A percentile compares a stretch with the other conserved stretches of the same genome.
phyloP scores from a whole-genome alignment of 305 asterid genomes.

The Rubia occidens region DNA sequence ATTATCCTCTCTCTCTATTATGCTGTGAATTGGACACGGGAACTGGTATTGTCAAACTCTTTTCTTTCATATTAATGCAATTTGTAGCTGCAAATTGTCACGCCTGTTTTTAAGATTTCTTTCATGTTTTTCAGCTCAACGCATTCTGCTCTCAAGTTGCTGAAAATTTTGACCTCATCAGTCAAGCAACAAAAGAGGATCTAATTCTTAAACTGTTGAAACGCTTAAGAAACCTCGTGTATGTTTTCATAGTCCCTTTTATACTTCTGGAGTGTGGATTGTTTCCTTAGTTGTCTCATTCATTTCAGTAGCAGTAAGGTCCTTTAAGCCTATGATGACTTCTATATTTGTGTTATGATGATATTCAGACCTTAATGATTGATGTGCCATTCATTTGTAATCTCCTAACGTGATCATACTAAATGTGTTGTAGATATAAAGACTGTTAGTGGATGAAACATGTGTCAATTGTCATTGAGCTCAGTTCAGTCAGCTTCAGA shows the following conservation, averaged over 20 bases:
- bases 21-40: conserved; percentile 86
- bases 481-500: neutral
- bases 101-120: conserved; percentile 20
- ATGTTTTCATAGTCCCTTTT: conserved; percentile 33
- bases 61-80: neutral
- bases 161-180: conserved; percentile 38
- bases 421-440: conserved; percentile 2
- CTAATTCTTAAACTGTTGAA: conserved; percentile 51
- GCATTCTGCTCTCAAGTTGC: conserved; percentile 65
- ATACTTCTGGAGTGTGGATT: conserved; percentile 2
- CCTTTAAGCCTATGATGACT: neutral
- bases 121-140: conserved; percentile 51
- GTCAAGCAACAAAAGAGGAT: conserved; percentile 67
- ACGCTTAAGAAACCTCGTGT: conserved; percentile 81
- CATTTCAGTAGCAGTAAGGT: neutral
- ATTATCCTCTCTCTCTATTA: conserved; percentile 59
- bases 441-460: conserved; percentile 2
- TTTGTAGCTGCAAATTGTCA: conserved; percentile 3
- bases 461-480: neutral
- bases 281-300: neutral
- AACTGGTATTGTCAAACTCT: conserved; percentile 44
- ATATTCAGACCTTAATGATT: neutral
- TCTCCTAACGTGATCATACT: neutral
- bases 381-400: conserved; percentile 5
- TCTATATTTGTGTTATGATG: neutral